Percentiles rank a stretch among this genome's conserved stretches.
These are phyloP conservation scores for Suhomyces tanzawaensis DNA, from an alignment of 805 yeast species.

Conservation along the genomic window DNA sequence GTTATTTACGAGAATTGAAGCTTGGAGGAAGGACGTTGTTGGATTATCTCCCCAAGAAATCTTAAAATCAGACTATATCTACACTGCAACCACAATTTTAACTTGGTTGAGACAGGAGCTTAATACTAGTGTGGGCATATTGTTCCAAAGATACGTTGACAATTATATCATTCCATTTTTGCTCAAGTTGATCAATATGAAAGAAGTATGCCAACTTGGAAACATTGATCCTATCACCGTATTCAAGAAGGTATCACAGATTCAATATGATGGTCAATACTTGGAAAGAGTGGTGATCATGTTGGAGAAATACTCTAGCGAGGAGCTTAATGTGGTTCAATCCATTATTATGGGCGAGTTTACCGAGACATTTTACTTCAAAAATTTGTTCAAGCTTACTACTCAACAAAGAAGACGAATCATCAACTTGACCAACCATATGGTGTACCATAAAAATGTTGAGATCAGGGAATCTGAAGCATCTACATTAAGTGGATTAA, in stretches of 20 bases:
- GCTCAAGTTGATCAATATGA: conserved; percentile 58
- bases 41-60: conserved; percentile 53
- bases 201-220: conserved; percentile 78
- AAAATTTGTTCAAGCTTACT: conserved; percentile 57
- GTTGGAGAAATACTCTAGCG: conserved; percentile 36
- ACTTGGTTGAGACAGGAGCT: conserved; percentile 57
- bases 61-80: conserved; percentile 58
- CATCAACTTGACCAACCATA: conserved; percentile 48
- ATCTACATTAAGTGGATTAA: conserved; percentile 71
- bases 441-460: conserved; percentile 60
- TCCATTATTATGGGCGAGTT: conserved; percentile 63
- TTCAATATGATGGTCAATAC: conserved; percentile 24
- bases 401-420: conserved; percentile 47
- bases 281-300: conserved; percentile 32
- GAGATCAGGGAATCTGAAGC: conserved; percentile 78
- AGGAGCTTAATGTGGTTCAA: conserved; percentile 45
- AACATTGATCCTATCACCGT: conserved; percentile 52
- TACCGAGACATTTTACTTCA: conserved; percentile 67
- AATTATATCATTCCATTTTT: conserved; percentile 65
- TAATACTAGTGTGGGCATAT: conserved; percentile 50
- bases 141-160: conserved; percentile 51
- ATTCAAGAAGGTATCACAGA: conserved; percentile 45
- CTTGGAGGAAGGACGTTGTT: conserved; percentile 35
- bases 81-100: conserved; percentile 61
- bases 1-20: conserved; percentile 45